Evolutionary conservation across 140 eudicot genomes (phyloP), one percentile per base, ranked within the genome.

Genomic region (Erigeron philadelphicus): DNA sequence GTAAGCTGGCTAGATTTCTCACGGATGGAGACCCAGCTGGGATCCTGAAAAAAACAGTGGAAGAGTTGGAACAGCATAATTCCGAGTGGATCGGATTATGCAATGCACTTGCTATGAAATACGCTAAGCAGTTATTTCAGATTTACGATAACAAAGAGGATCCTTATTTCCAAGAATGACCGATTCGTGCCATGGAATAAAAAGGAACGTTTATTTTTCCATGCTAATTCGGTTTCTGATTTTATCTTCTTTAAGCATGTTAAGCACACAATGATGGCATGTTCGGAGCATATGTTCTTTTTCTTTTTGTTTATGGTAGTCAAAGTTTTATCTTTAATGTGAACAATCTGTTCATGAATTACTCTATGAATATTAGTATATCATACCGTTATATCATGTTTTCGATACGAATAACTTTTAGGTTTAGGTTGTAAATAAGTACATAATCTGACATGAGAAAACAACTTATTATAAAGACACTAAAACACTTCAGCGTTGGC

Each of bases 121-220:
- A 90, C 75, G 80, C 94, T n/a, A 85, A 81, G 75, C 97, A 90
- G 76, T 78, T 90, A 48, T 87, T 90, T 66, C 19, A 21, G 21
- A 85, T 87, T 80, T 85, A 87, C 81, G 16, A 73, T 80, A 90
- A 74, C 64, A 72, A 78, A 59, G 88, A 87, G 74, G 95, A 87
- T 73, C 88, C 86, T 7, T 72, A 65, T 79, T 83, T 86, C 73
- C 67, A 94, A 12, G 18, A 40, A 63, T 72, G 58, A 76, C 70
- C 48, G 38, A 60, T 16, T 57, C 21, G 3, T 3, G 21, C 58
- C 58, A 3, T 13, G 8, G 8, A 13, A 52, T 52, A 6, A 21
- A 57, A 2, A 21, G 1, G 25, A 21, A 8, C 4, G 13, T 12
- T 57, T 57, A 8, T 9, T 10, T 10, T 19, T 1, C 38, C n/a